These are phyloP conservation scores for Vigna mungo DNA, from an alignment of 306 rosid genomes.

Conservation along the genomic window DNA sequence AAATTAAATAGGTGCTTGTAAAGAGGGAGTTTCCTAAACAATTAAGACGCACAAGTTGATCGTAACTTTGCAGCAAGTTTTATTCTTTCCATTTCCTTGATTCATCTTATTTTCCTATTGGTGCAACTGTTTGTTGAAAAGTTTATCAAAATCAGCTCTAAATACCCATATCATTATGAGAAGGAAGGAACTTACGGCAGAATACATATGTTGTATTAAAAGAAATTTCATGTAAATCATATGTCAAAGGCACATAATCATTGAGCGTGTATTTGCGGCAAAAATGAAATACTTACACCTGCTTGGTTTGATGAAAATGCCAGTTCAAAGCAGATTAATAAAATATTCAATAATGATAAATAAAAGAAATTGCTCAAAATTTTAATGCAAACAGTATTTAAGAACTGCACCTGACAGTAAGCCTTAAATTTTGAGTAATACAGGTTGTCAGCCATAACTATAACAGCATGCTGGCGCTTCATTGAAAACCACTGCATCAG, in stretches of 20 bases:
- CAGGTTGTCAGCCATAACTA: constrained; percentile 74
- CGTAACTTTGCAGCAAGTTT: background rate
- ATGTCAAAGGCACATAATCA: background rate
- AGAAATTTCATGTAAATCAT: background rate
- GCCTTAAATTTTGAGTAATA: constrained; percentile 87
- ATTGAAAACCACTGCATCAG: constrained; percentile 87
- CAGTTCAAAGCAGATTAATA: constrained; percentile 1
- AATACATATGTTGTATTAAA: constrained; percentile 3
- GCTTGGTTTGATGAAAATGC: constrained; percentile 3
- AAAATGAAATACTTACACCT: constrained; percentile 2
- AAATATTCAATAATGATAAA: background rate
- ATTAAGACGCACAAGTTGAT: background rate
- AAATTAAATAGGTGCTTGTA: background rate
- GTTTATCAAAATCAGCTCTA: background rate
- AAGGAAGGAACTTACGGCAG: constrained; percentile 29
- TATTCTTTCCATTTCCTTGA: constrained; percentile 4
- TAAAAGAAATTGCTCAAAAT: constrained; percentile 13
- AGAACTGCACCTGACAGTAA: constrained; percentile 73
- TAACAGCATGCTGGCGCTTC: constrained; percentile 91
- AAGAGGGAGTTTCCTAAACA: background rate
- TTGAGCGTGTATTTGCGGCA: background rate
- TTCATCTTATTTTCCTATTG: background rate
- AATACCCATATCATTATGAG: background rate
- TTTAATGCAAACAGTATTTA: constrained; percentile 9
- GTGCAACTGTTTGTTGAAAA: background rate